A percentile compares a stretch with the other conserved stretches of the same genome.
Conservation (phyloP, 2,329 filamentous ascomycete species). For the Pestalotiopsis sp. region DNA sequence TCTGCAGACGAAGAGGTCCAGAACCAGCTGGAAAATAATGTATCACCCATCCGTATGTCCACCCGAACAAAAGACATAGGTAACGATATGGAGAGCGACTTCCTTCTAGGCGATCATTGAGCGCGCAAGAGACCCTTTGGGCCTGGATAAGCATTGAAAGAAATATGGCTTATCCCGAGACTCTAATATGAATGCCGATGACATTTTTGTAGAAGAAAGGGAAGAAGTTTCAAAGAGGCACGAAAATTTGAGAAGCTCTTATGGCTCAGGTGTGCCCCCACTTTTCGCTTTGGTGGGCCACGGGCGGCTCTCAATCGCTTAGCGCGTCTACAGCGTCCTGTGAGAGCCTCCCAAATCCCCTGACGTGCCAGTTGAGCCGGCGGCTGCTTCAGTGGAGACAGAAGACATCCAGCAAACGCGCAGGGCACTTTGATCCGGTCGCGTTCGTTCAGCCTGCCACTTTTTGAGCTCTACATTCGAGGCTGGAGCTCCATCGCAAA, state of each 20-base stretch:
- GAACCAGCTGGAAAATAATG: slow-evolving; percentile 21
- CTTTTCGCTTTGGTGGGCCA: neutral
- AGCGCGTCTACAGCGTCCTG: slow-evolving; percentile 9
- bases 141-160: slow-evolving; percentile 90
- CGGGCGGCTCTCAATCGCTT: neutral
- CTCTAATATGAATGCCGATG: slow-evolving; percentile 96
- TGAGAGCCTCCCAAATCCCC: neutral
- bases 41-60: slow-evolving; percentile 39
- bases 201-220: slow-evolving; percentile 66
- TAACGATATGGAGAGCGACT: slow-evolving; percentile 71
- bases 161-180: slow-evolving; percentile 81
- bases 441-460: slow-evolving; percentile 3
- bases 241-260: slow-evolving; percentile 6
- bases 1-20: neutral
- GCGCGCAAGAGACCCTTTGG: slow-evolving; percentile 86
- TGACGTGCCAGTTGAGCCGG: neutral
- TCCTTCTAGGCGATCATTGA: slow-evolving; percentile 94
- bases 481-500: slow-evolving; percentile 3
- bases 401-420: neutral
- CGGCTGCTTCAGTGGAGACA: neutral
- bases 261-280: neutral
- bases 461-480: neutral
- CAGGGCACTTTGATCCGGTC: neutral
- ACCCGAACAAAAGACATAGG: slow-evolving; percentile 46
- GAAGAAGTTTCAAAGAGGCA: slow-evolving; percentile 3